phyloP scores from a whole-genome alignment of 306 rosid species.

The Argentina anserina region DNA sequence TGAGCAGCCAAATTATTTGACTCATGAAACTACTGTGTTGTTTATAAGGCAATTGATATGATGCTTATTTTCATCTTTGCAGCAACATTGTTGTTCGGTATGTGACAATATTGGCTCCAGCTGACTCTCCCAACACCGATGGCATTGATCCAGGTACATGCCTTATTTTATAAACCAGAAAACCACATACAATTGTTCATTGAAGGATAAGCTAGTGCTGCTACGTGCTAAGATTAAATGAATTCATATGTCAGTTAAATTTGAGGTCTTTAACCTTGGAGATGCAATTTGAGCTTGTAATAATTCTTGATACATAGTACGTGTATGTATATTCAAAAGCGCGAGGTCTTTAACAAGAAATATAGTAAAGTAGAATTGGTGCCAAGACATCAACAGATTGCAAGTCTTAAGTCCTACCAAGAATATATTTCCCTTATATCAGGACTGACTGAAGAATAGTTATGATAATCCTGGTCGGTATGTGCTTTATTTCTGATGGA shows the following conservation, averaged over 20 bases:
- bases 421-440: not conserved
- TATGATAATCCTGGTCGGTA: not conserved
- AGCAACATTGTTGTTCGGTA: constrained; percentile 80
- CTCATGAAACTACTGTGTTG: not conserved
- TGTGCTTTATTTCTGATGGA: not conserved
- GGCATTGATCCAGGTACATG: constrained; percentile 90
- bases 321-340: not conserved
- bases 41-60: constrained; percentile 5
- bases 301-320: not conserved
- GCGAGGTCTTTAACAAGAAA: not conserved
- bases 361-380: not conserved
- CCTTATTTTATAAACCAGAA: not conserved
- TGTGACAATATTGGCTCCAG: constrained; percentile 84
- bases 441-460: not conserved
- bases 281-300: not conserved
- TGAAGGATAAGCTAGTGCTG: not conserved
- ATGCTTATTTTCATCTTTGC: constrained; percentile 33
- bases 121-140: constrained; percentile 94
- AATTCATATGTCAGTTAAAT: not conserved
- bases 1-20: not conserved
- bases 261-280: too few relatives aligned
- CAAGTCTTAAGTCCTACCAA: not conserved
- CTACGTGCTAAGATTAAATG: not conserved
- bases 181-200: not conserved
- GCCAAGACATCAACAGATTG: not conserved